Evolutionary conservation across 805 yeast genomes (phyloP), one percentile per base, ranked within the genome.

Genomic region (Hanseniaspora valbyensis): DNA sequence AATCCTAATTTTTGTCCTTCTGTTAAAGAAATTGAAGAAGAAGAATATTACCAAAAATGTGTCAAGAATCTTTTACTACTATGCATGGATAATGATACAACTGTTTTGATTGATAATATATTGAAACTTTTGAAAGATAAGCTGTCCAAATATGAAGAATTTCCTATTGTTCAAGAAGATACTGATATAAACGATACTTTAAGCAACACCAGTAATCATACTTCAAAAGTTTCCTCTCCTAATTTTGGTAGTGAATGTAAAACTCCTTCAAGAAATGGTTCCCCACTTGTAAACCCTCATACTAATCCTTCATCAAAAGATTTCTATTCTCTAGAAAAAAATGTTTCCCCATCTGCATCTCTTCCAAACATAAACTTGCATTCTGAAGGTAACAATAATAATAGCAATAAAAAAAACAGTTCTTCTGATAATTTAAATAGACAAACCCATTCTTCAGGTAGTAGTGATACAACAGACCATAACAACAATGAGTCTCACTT

Each of bases 1-100:
- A 51, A 51, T 36, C 53, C 53, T 5, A 51, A 51, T 22, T 51
- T 51, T 26, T 51, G 53, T 30, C 49, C 49, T 22, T 36, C 42
- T 5, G 32, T 39, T 16, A 34, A 41, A 10, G 44, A 51, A 16
- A 29, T 51, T 34, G 50, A 45, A 37, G 41, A 45, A 12, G 53
- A 51, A 30, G 48, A 48, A 6, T 51, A 51, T 36, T 51, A 32
- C 14, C 40, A 25, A 41, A 44, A 36, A 8, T 44, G 53, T 45
- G 44, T 34, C 9, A 51, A 44, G 36, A 44, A 36, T 12, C 12
- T 51, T 3, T 16, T 51, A 16, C 18, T 32, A 14, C 10, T 38
- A 6, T 40, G 39, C 24, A 28, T 51, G 18, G 44, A 41, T 19
- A n/a, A 28, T 7, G 43, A 51, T 14, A 24, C 37, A 4, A 38